phyloP scores from a whole-genome alignment of 176 grass and related monocot species.

The Avena insularis region DNA sequence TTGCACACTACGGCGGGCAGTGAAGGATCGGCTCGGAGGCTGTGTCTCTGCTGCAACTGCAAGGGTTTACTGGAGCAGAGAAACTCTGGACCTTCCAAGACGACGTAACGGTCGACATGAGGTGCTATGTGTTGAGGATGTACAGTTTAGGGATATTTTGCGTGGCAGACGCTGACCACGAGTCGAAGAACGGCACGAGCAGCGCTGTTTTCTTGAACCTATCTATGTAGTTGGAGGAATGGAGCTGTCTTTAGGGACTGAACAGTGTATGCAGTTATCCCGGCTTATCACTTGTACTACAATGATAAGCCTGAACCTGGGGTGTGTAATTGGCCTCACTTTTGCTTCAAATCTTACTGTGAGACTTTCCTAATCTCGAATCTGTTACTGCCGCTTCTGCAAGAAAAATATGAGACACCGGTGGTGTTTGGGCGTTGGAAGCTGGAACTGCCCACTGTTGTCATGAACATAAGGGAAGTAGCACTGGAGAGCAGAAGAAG shows the following conservation, averaged over 20 bases:
- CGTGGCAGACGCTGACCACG: slow-evolving; percentile 28
- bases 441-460: neutral
- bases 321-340: neutral
- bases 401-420: neutral
- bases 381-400: neutral
- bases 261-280: neutral
- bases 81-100: slow-evolving; percentile 12
- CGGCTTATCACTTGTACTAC: neutral
- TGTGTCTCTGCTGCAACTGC: neutral
- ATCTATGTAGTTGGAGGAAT: neutral
- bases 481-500: neutral
- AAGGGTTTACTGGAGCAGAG: neutral
- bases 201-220: neutral
- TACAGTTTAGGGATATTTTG: slow-evolving; percentile 33
- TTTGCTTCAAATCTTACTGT: neutral
- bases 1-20: neutral
- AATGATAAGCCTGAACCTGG: neutral
- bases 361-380: neutral
- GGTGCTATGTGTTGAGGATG: neutral
- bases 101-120: neutral
- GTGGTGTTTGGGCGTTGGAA: neutral
- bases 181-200: neutral
- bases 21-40: neutral
- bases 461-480: neutral
- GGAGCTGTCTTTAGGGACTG: neutral